Base-by-base conservation (phyloP, 2,329 filamentous ascomycete species). In the Pseudogymnoascus sp. region DNA sequence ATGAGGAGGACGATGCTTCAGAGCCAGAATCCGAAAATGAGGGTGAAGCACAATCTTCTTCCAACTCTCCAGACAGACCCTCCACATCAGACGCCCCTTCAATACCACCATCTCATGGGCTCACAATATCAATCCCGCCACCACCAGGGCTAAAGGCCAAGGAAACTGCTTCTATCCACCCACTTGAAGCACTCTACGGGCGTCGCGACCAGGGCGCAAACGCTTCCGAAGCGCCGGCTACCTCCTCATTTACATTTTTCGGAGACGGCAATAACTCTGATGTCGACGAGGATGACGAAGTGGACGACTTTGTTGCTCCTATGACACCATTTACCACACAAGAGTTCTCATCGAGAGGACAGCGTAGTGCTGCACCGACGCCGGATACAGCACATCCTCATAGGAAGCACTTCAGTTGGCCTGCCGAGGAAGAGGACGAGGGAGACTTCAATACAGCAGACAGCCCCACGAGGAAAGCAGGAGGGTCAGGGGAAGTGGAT, bases 171-270 rank as follows among this genome's bases (percentile, higher is more conserved):
- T 79, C 83, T 66, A 79, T 96, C 0, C 93, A 97, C 69, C 93
- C 95, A 0, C 82, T 97, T 1, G 93, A 97, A 78, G 91, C 91
- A 0, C 83, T 97, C 2, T 99, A 96, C 81, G 97, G 97, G 77
- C 85, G 85, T 4, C 76, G 84, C 0, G 81, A 84, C 74, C 78
- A 34, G 74, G 61, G 75, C 63, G 37, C 73, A 66, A 67, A 80
- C 71, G 63, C 73, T 73, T 26, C 77, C 69, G 61, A 68, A 60
- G 65, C 73, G 37, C 66, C 79, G 78, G 69, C 83, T 77, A 65
- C 84, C 73, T 63, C 87, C 78, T 69, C 79, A 10, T 96, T 97
- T 75, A 91, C 82, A 73, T 97, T 97, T 77, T 96, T 96, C 73
- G 80, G 77, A 23, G 77, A 77, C n/a, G 80, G 77, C 6, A 78